Evolutionary conservation across 2,329 filamentous ascomycete genomes (phyloP).

Genomic region (Coniella lustricola): DNA sequence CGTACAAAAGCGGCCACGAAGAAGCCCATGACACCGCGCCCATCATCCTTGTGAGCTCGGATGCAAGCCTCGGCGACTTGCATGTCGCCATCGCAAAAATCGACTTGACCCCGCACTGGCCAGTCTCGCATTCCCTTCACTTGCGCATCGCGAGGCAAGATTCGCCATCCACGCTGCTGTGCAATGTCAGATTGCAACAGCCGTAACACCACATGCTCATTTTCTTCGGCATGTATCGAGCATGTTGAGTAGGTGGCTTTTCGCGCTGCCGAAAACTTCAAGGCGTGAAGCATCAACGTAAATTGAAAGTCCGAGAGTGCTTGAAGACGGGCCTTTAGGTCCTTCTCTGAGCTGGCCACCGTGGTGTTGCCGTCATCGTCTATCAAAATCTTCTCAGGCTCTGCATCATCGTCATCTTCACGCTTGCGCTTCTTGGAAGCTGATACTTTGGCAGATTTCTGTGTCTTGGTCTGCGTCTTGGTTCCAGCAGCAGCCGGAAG

Average conservation of each 20-base stretch:
- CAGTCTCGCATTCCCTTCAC: slow-evolving; percentile 69
- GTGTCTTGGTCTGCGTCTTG: slow-evolving; percentile 12
- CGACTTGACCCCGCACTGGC: slow-evolving; percentile 56
- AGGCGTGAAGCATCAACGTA: slow-evolving; percentile 73
- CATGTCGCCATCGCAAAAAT: slow-evolving; percentile 41
- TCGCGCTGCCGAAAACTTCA: slow-evolving; percentile 67
- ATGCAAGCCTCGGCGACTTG: slow-evolving; percentile 68
- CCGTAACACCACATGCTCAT: slow-evolving; percentile 73
- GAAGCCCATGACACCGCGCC: slow-evolving; percentile 85
- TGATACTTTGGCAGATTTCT: slow-evolving; percentile 13
- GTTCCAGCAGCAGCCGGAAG: slow-evolving; percentile 37
- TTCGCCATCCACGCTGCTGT: slow-evolving; percentile 62
- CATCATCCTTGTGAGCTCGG: slow-evolving; percentile 72
- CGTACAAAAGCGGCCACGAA: slow-evolving; percentile 85
- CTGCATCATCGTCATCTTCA: slow-evolving; percentile 26
- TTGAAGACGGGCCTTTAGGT: slow-evolving; percentile 57
- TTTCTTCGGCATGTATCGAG: slow-evolving; percentile 80
- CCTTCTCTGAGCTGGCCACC: slow-evolving; percentile 43
- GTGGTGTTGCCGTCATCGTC: slow-evolving; percentile 53
- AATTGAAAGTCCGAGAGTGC: slow-evolving; percentile 79
- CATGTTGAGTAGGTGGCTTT: slow-evolving; percentile 91
- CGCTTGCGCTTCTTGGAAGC: slow-evolving; percentile 40
- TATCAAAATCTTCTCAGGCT: slow-evolving; percentile 32
- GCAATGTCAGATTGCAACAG: slow-evolving; percentile 65
- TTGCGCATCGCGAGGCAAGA: slow-evolving; percentile 67